These are phyloP conservation scores for Penicillium sp. DNA, from an alignment of 2,329 filamentous ascomycete genomes.

Conservation along the genomic window DNA sequence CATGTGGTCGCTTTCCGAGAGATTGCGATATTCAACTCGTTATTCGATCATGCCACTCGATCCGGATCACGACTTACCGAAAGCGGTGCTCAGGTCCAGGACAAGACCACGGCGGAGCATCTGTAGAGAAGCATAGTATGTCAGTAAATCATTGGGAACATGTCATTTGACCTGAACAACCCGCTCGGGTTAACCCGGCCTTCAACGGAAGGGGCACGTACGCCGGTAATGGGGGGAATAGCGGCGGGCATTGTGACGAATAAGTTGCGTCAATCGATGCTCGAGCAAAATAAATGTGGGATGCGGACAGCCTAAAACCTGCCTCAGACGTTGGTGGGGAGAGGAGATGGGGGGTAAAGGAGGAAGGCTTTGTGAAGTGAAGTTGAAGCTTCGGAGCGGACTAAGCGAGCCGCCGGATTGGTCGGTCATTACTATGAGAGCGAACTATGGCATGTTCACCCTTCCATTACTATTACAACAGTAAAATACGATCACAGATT, in stretches of 20 bases:
- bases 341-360: slow-evolving; percentile 21
- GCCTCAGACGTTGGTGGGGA: slow-evolving; percentile 24
- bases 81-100: slow-evolving; percentile 63
- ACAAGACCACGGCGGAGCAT: slow-evolving; percentile 66
- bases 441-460: slow-evolving; percentile 3
- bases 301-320: slow-evolving; percentile 23
- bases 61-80: slow-evolving; percentile 52
- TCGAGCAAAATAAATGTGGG: not conserved
- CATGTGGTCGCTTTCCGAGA: not conserved
- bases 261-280: slow-evolving; percentile 17
- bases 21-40: slow-evolving; percentile 5
- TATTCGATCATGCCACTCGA: slow-evolving; percentile 20
- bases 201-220: slow-evolving; percentile 34
- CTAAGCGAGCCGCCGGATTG: slow-evolving; percentile 41
- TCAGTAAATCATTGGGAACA: slow-evolving; percentile 16
- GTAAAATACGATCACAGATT: not conserved
- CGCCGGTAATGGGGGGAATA: slow-evolving; percentile 49
- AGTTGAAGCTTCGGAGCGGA: slow-evolving; percentile 39
- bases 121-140: slow-evolving; percentile 36
- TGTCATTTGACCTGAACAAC: slow-evolving; percentile 6
- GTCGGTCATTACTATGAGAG: slow-evolving; percentile 12
- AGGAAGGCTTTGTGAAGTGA: slow-evolving; percentile 28
- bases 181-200: slow-evolving; percentile 21
- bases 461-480: not conserved
- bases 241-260: slow-evolving; percentile 40